Conservation (phyloP, 805 yeast genomes). For the Teunomyces barrocoloradensis region DNA sequence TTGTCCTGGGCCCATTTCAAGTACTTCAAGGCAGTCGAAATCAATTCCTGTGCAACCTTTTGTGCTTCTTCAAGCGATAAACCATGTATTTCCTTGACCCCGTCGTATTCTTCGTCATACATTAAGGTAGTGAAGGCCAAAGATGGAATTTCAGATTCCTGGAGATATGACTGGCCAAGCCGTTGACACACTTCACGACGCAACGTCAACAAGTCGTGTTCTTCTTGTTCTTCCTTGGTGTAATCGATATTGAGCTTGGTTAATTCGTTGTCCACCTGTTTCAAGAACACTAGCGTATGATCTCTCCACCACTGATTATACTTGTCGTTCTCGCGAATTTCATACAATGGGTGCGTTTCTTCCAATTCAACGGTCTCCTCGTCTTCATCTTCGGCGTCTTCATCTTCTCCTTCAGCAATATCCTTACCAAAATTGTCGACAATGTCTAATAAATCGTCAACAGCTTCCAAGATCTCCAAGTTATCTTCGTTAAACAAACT, state of each 20-base stretch:
- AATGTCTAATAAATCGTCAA: constrained; percentile 69
- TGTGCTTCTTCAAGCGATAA: constrained; percentile 44
- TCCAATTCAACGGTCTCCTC: constrained; percentile 31
- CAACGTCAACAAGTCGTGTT: constrained; percentile 19
- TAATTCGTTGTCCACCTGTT: constrained; percentile 25
- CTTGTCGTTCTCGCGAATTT: constrained; percentile 35
- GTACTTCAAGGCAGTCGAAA: constrained; percentile 54
- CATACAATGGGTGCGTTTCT: constrained; percentile 55
- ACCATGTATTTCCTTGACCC: constrained; percentile 32
- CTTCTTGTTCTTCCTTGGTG: constrained; percentile 5
- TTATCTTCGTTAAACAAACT: constrained; percentile 38
- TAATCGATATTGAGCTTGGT: constrained; percentile 3
- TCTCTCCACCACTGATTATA: constrained; percentile 60
- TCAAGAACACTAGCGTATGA: constrained; percentile 34
- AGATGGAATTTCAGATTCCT: constrained; percentile 64
- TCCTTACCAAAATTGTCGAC: constrained; percentile 63
- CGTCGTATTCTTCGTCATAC: constrained; percentile 53
- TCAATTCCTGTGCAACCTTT: constrained; percentile 44
- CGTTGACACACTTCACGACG: constrained; percentile 44
- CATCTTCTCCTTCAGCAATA: constrained; percentile 49
- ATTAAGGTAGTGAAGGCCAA: constrained; percentile 52
- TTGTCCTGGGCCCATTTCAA: constrained; percentile 60
- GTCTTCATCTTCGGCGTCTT: constrained; percentile 35
- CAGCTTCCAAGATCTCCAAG: constrained; percentile 52
- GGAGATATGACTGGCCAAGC: constrained; percentile 61